These are phyloP conservation scores for Verticillium klebahnii DNA, from an alignment of 2,329 filamentous ascomycete species.

Conservation along the genomic window DNA sequence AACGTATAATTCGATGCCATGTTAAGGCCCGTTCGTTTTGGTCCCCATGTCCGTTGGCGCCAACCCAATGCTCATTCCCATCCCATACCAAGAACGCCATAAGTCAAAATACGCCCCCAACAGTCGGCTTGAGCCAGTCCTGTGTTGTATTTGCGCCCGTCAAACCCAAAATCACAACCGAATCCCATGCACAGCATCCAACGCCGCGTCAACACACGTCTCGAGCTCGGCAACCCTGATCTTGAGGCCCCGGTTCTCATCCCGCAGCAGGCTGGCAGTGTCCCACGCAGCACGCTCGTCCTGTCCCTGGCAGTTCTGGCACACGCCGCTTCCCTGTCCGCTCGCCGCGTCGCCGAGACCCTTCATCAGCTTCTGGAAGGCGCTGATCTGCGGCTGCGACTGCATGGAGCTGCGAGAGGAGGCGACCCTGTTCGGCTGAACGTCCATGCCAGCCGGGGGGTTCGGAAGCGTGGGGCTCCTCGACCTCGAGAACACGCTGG, in stretches of 20 bases:
- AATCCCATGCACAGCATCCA: constrained; percentile 56
- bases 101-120: background rate
- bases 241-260: constrained; percentile 60
- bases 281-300: constrained; percentile 60
- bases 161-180: constrained; percentile 27
- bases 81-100: background rate
- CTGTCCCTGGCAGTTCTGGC: constrained; percentile 54
- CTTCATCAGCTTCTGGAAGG: constrained; percentile 37
- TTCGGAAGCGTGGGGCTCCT: constrained; percentile 50
- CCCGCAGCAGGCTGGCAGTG: constrained; percentile 55
- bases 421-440: constrained; percentile 14
- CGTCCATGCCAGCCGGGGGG: constrained; percentile 13
- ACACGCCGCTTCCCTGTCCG: constrained; percentile 28
- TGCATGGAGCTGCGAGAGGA: constrained; percentile 11
- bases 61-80: background rate
- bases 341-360: constrained; percentile 29
- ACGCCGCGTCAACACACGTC: constrained; percentile 53
- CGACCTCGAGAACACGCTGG: constrained; percentile 56
- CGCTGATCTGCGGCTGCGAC: constrained; percentile 18
- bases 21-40: background rate
- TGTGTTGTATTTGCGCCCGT: background rate
- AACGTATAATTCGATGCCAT: background rate
- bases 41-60: background rate
- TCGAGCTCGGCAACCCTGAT: constrained; percentile 54
- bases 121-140: background rate